These are phyloP conservation scores for Cercospora citrullina DNA, from an alignment of 2,329 filamentous ascomycete species.

Conservation along the genomic window DNA sequence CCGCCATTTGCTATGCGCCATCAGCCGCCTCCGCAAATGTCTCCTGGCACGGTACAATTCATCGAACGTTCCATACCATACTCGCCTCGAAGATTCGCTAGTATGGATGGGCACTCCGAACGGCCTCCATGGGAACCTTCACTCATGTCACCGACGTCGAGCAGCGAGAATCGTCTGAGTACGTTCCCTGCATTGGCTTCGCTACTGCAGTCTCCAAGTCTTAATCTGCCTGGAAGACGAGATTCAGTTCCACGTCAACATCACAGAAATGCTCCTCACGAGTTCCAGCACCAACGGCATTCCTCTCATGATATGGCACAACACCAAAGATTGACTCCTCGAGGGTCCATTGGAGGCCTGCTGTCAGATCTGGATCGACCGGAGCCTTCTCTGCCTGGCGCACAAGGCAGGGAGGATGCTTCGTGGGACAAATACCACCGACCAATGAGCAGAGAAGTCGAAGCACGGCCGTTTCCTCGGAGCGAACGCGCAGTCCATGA, in stretches of 20 bases:
- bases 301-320: background rate
- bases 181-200: background rate
- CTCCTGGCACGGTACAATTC: constrained; percentile 9
- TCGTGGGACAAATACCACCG: constrained; percentile 21
- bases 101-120: constrained; percentile 4
- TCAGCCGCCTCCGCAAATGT: background rate
- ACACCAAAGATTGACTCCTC: background rate
- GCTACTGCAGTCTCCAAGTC: background rate
- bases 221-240: constrained; percentile 2
- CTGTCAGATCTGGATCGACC: constrained; percentile 7
- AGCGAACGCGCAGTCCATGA: constrained; percentile 20
- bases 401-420: constrained; percentile 14
- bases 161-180: constrained; percentile 2
- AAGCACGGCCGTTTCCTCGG: background rate
- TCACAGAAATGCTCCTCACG: constrained; percentile 7
- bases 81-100: background rate
- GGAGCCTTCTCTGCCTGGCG: constrained; percentile 11
- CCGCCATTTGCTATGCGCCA: constrained; percentile 4
- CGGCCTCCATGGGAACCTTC: constrained; percentile 5
- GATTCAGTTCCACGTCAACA: constrained; percentile 7
- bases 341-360: background rate
- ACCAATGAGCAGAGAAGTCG: constrained; percentile 16
- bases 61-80: constrained; percentile 11
- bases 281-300: constrained; percentile 11
- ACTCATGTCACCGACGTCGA: constrained; percentile 12